A percentile compares a stretch with the other conserved stretches of the same genome.
phyloP scores from a whole-genome alignment of 768 basidiomycete species.

The Kondoa subrosea region DNA sequence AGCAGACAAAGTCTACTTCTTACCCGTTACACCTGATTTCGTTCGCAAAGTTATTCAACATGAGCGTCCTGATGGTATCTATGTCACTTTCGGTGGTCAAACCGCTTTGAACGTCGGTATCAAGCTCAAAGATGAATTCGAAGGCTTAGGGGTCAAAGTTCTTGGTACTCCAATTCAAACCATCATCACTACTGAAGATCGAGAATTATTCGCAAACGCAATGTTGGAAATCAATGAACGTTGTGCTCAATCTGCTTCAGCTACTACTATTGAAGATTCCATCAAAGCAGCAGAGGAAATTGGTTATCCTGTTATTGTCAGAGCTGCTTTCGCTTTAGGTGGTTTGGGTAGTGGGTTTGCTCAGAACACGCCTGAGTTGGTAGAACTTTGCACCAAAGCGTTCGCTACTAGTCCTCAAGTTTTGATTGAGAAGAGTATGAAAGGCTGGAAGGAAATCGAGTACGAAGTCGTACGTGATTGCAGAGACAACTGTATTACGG shows the following conservation, averaged over 20 bases:
- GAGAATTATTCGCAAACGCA: slow-evolving; percentile 78
- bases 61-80: slow-evolving; percentile 97
- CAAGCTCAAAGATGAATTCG: slow-evolving; percentile 94
- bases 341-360: slow-evolving; percentile 93
- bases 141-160: slow-evolving; percentile 69
- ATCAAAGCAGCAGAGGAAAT: slow-evolving; percentile 62
- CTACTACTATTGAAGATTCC: slow-evolving; percentile 72
- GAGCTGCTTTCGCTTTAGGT: slow-evolving; percentile 90
- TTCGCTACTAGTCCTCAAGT: slow-evolving; percentile 97
- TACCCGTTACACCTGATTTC: slow-evolving; percentile 94
- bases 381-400: slow-evolving; percentile 75
- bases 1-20: slow-evolving; percentile 98
- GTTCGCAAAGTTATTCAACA: slow-evolving; percentile 96
- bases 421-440: slow-evolving; percentile 98
- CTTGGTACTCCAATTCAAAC: slow-evolving; percentile 94
- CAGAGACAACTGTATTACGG: slow-evolving; percentile 94
- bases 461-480: slow-evolving; percentile 98
- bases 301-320: slow-evolving; percentile 87
- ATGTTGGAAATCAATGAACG: slow-evolving; percentile 94
- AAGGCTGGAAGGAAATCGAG: slow-evolving; percentile 99
- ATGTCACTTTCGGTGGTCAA: slow-evolving; percentile 96
- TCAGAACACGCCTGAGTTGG: slow-evolving; percentile 76
- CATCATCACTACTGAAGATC: slow-evolving; percentile 90
- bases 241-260: slow-evolving; percentile 75
- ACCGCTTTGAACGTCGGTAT: slow-evolving; percentile 93